Conservation (phyloP, 306 rosid species). For the Casuarina cunninghamiana region DNA sequence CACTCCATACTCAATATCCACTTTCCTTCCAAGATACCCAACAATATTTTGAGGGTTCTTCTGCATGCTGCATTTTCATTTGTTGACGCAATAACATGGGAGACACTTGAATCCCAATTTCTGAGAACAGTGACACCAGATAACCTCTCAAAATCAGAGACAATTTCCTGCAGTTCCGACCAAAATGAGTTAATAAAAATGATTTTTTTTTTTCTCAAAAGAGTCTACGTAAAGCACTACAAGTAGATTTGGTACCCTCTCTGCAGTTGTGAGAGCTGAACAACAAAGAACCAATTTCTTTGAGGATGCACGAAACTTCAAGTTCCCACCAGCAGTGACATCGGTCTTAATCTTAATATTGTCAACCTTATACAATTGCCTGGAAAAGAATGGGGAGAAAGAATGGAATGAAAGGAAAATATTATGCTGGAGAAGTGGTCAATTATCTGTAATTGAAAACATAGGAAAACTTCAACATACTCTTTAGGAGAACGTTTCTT, state of each 20-base stretch:
- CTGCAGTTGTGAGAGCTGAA: conserved; percentile 74
- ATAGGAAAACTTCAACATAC: conserved; percentile 23
- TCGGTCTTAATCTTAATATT: conserved; percentile 34
- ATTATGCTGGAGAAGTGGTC: not conserved
- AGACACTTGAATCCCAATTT: conserved; percentile 78
- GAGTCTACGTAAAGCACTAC: not conserved
- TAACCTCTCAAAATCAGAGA: conserved; percentile 64
- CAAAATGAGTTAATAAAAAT: conserved; percentile 14
- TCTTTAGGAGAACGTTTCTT: conserved; percentile 35
- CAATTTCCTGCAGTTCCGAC: conserved; percentile 55
- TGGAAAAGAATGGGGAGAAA: conserved; percentile 17
- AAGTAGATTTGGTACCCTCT: conserved; percentile 57
- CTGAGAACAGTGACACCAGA: conserved; percentile 60
- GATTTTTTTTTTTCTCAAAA: not conserved
- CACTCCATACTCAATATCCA: conserved; percentile 81
- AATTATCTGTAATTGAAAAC: not conserved
- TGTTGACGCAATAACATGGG: conserved; percentile 84
- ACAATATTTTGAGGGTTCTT: conserved; percentile 88
- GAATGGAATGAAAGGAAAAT: conserved; percentile 12
- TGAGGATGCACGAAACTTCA: conserved; percentile 40
- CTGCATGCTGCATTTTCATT: conserved; percentile 82
- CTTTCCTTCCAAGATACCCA: conserved; percentile 91
- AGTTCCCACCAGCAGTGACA: conserved; percentile 17
- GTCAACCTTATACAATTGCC: conserved; percentile 28
- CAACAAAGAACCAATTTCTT: conserved; percentile 81